Conservation (phyloP, 2,329 filamentous ascomycete species). For the Nannizziopsis barbatae region DNA sequence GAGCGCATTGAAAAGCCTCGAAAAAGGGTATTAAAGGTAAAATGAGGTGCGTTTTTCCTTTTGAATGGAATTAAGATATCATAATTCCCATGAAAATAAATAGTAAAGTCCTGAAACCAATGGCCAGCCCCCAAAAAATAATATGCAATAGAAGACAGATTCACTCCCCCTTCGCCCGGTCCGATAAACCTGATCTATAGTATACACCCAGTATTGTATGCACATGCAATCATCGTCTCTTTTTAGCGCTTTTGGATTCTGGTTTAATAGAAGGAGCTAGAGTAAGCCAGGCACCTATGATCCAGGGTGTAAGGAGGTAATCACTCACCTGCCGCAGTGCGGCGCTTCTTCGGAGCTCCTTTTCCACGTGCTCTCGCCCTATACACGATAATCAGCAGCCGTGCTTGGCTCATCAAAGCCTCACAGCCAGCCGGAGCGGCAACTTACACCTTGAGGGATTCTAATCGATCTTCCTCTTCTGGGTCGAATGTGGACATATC, state of each 20-base stretch:
- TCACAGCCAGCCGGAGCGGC: background rate
- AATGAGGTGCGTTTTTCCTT: background rate
- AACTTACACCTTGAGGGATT: slow-evolving; percentile 50
- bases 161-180: background rate
- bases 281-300: background rate
- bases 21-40: too few species aligned
- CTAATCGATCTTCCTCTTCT: slow-evolving; percentile 71
- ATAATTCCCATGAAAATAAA: background rate
- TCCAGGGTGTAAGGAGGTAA: background rate
- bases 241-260: slow-evolving; percentile 14
- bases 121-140: background rate
- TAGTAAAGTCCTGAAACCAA: slow-evolving; percentile 4
- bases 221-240: slow-evolving; percentile 9
- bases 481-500: slow-evolving; percentile 62
- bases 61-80: slow-evolving; percentile 1
- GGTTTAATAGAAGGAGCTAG: background rate
- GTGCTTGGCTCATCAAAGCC: background rate
- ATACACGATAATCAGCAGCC: slow-evolving; percentile 12
- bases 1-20: too few species aligned
- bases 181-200: background rate
- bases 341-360: slow-evolving; percentile 77
- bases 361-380: slow-evolving; percentile 68
- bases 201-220: background rate
- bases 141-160: background rate
- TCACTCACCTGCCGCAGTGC: slow-evolving; percentile 32